These are phyloP conservation scores for Cyphellophora attinorum DNA, from an alignment of 2,329 filamentous ascomycete species.

Conservation along the genomic window DNA sequence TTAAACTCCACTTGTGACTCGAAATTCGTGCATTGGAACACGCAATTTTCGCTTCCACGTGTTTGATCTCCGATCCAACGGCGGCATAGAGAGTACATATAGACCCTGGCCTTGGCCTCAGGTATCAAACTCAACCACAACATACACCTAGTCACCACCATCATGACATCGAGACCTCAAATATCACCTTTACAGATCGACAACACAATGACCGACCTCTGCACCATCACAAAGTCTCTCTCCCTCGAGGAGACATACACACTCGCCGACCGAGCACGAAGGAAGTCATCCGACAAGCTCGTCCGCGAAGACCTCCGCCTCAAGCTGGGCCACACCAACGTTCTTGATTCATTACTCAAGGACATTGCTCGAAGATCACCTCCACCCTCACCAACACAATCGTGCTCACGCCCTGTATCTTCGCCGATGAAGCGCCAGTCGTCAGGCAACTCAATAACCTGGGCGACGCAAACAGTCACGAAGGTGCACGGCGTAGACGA, in stretches of 20 bases:
- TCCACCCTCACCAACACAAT: slow-evolving; percentile 17
- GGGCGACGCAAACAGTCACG: slow-evolving; percentile 13
- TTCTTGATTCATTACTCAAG: slow-evolving; percentile 15
- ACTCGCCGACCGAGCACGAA: slow-evolving; percentile 15
- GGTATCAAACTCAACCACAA: no score
- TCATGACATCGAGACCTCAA: no score
- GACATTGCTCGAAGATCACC: slow-evolving; percentile 16
- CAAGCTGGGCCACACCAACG: slow-evolving; percentile 16
- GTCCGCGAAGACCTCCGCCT: slow-evolving; percentile 15
- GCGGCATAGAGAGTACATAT: no score
- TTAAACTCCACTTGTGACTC: no score
- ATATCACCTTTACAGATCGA: no score
- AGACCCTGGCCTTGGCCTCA: no score
- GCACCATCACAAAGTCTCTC: slow-evolving; percentile 61
- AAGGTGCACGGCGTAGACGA: slow-evolving; percentile 13
- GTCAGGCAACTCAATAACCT: slow-evolving; percentile 17
- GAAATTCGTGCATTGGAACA: no score
- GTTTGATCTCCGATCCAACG: no score
- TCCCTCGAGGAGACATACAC: slow-evolving; percentile 18
- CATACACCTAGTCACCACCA: not conserved
- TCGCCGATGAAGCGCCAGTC: slow-evolving; percentile 4
- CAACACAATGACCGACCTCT: slow-evolving; percentile 60
- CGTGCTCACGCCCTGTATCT: slow-evolving; percentile 8
- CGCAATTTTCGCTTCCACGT: no score
- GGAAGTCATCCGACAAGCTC: slow-evolving; percentile 13